Base-by-base conservation (phyloP, 495 filamentous ascomycete species). In the Talaromyces thailandensis region DNA sequence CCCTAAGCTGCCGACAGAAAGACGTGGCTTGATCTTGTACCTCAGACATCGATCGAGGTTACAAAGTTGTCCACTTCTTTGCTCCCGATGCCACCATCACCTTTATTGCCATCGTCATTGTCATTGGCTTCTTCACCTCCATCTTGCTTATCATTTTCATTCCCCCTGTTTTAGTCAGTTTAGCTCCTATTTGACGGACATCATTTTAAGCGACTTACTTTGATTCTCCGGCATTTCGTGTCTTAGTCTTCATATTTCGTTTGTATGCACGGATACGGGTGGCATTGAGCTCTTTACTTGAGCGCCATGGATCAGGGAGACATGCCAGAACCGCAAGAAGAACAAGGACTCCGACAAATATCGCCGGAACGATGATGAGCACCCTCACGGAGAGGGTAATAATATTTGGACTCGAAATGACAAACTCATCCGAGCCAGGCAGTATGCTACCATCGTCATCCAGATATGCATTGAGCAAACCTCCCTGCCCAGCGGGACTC, bases 371-470 rank as follows among this genome's bases (percentile, higher is more conserved):
- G 24, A 69, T 48, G 58, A 74, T 71, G 37, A 75, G 56, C 9
- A 66, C 63, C 24, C 63, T 59, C 7, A 73, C 63, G 25, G 73
- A 75, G 26, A 76, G 51, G 0, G 74, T 66, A 0, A 67, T 50
- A 56, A 70, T 66, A 35, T 75, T 70, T n/a, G 66, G 29, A 32
- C 64, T 70, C 63, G 68, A 71, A 45, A 76, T 68, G 40, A 76
- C 73, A 61, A 76, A 76, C 14, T 70, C 68, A 28, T 45, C 69
- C 1, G 66, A 53, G 1, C 70, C 71, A 14, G 57, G 60, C 6
- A 45, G 50, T 24, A 63, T 21, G 35, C 59, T 37, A 14, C 61
- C 24, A 23, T 62, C 60, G 6, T 56, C 64, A 11, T 43, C 59
- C 1, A 63, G 64, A 9, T 16, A 25, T 21, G 8, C 51, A 63